phyloP scores from a whole-genome alignment of 1,284 basidiomycete species.

The Bjerkandera adusta region DNA sequence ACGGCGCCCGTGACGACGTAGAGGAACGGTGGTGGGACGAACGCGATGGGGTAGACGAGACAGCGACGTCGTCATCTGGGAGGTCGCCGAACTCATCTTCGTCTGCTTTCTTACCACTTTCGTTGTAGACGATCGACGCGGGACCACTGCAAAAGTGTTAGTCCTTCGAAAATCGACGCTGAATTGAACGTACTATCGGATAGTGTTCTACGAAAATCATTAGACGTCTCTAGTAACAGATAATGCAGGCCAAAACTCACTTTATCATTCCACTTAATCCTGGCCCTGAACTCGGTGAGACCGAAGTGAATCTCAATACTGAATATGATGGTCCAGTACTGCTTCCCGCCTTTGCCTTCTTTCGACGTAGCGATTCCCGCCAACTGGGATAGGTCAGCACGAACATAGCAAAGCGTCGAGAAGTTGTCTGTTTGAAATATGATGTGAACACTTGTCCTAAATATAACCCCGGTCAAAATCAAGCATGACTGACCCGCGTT shows the following conservation, averaged over 20 bases:
- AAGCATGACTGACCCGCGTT: conserved; percentile 44
- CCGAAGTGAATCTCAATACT: conserved; percentile 81
- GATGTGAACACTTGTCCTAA: too few species aligned
- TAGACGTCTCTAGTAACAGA: conserved; percentile 7
- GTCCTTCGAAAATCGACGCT: conserved; percentile 1
- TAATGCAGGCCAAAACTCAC: conserved; percentile 36
- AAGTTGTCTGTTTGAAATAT: conserved; percentile 49
- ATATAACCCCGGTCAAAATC: too few species aligned
- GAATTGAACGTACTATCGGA: conserved; percentile 52
- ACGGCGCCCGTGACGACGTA: conserved; percentile 29
- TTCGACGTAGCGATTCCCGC: conserved; percentile 68
- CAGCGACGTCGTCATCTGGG: conserved; percentile 30
- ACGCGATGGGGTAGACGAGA: conserved; percentile 19
- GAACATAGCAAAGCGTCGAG: conserved; percentile 73
- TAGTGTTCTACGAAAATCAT: conserved; percentile 43
- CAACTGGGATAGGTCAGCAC: conserved; percentile 69
- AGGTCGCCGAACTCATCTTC: conserved; percentile 59
- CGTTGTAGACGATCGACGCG: conserved; percentile 76
- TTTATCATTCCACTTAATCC: conserved; percentile 79
- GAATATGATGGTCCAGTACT: conserved; percentile 79
- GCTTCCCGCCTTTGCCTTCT: conserved; percentile 57
- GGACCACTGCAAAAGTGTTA: conserved; percentile 50
- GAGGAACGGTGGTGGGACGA: conserved; percentile 23
- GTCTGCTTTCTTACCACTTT: conserved; percentile 67
- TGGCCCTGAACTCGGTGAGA: conserved; percentile 73